phyloP scores from a whole-genome alignment of 495 filamentous ascomycete genomes.

The Jackrogersella minutella region DNA sequence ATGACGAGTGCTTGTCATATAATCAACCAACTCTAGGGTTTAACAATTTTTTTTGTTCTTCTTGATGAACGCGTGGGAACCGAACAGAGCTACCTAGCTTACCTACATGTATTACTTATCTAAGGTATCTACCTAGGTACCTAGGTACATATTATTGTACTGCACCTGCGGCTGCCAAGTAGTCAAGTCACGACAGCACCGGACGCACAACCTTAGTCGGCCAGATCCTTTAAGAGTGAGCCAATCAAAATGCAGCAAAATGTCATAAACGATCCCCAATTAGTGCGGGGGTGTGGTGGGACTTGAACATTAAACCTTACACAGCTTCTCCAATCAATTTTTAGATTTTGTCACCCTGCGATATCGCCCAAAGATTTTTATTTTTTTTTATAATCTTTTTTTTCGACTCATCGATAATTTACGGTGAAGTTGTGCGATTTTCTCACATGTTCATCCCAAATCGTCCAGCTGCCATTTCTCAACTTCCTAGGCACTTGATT shows the following conservation, averaged over 20 bases:
- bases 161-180: too few relatives aligned
- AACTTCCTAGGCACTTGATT: neutral
- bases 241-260: conserved; percentile 27
- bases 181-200: too few relatives aligned
- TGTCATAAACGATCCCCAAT: conserved; percentile 19
- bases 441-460: neutral
- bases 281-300: conserved; percentile 33
- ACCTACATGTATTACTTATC: too few relatives aligned
- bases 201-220: too few relatives aligned
- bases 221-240: neutral
- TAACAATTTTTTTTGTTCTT: too few relatives aligned
- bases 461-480: neutral
- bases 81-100: too few relatives aligned
- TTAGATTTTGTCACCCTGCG: conserved; percentile 30
- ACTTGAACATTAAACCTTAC: neutral
- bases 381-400: conserved; percentile 7
- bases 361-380: conserved; percentile 35
- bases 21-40: too few relatives aligned
- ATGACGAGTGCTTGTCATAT: too few relatives aligned
- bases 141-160: neutral
- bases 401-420: conserved; percentile 22
- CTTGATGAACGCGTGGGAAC: too few relatives aligned
- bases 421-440: conserved; percentile 21
- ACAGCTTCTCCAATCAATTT: conserved; percentile 29
- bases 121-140: too few relatives aligned